Evolutionary conservation across 192 early-diverging fungal genomes (phyloP), one percentile per base, ranked within the genome.

Genomic region (Coemansia sp.): DNA sequence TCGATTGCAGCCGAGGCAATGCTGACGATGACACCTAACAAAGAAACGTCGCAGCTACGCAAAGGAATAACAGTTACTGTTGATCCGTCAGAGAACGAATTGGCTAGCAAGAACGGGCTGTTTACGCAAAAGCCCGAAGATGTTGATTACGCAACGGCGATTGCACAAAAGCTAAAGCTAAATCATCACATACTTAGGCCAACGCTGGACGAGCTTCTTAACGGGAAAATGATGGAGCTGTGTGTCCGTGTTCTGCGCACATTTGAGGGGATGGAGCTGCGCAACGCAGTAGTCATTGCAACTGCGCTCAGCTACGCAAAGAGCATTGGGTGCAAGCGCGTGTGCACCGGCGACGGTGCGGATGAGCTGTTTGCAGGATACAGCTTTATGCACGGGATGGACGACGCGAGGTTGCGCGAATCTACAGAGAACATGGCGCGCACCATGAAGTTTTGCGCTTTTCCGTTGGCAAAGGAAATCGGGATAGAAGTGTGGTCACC

Each of bases 291-390:
- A 18, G 86, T 85, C 0, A 81, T 89, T 45, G 86, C 89, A 0
- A 55, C 67, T 26, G 82, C 84, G 0, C 65, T 91, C 30, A 63
- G 66, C 34, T 46, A 77, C 7, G 84, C 84, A 40, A 71, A 83
- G 52, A 26, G 59, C 20, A 29, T 79, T 20, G 87, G 87, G 5
- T 71, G 84, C 59, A 66, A 37, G 18, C 66, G 74, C 0, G 71
- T 89, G 20, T 80, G 83, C 55, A 87, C 87, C 0, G 89, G 89
- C 25, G 89, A 91, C 64, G 87, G 83, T 7, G 87, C 89, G 0
- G 89, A 91, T 56, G 89, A 91, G 62, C 63, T 91, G 16, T 91
- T 91, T 84, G 87, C 87, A 10, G 89, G 89, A 0, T 91, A 91
- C 64, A 68, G 68, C 9, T 91, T 91, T 59, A 66, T 91, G 66